Conservation (phyloP, 2,329 filamentous ascomycete species). For the Lasiodiplodia citricola region DNA sequence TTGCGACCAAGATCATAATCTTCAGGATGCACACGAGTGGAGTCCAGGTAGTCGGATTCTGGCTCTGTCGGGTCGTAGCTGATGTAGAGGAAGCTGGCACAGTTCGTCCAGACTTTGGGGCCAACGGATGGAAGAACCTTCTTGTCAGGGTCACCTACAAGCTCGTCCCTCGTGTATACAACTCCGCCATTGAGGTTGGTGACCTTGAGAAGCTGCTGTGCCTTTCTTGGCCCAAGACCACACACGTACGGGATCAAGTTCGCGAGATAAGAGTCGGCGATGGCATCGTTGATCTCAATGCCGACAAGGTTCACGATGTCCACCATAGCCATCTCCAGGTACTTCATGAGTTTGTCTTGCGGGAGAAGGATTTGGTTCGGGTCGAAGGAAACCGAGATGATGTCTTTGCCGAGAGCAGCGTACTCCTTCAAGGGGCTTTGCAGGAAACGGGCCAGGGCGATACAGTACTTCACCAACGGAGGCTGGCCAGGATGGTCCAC, state of each 20-base stretch:
- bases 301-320: slow-evolving; percentile 98
- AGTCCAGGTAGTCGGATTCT: slow-evolving; percentile 89
- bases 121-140: slow-evolving; percentile 77
- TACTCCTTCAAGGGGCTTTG: slow-evolving; percentile 98
- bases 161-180: slow-evolving; percentile 72
- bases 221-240: slow-evolving; percentile 90
- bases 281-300: slow-evolving; percentile 92
- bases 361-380: slow-evolving; percentile 87
- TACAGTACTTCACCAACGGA: slow-evolving; percentile 84
- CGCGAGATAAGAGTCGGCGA: slow-evolving; percentile 79
- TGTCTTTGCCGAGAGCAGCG: slow-evolving; percentile 85
- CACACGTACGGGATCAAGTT: slow-evolving; percentile 90
- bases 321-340: slow-evolving; percentile 94
- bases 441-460: slow-evolving; percentile 86
- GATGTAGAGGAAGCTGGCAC: slow-evolving; percentile 92
- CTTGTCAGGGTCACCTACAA: slow-evolving; percentile 85
- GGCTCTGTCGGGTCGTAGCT: slow-evolving; percentile 83
- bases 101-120: slow-evolving; percentile 93
- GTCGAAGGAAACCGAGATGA: slow-evolving; percentile 86
- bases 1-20: slow-evolving; percentile 98
- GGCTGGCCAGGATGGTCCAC: slow-evolving; percentile 81
- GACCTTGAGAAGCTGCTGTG: slow-evolving; percentile 81
- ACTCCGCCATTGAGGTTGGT: slow-evolving; percentile 74
- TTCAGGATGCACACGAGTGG: slow-evolving; percentile 95
- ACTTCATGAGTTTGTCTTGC: slow-evolving; percentile 82